Base-by-base conservation (phyloP, 352 stramenopile species). In the Phytophthora fragariae region DNA sequence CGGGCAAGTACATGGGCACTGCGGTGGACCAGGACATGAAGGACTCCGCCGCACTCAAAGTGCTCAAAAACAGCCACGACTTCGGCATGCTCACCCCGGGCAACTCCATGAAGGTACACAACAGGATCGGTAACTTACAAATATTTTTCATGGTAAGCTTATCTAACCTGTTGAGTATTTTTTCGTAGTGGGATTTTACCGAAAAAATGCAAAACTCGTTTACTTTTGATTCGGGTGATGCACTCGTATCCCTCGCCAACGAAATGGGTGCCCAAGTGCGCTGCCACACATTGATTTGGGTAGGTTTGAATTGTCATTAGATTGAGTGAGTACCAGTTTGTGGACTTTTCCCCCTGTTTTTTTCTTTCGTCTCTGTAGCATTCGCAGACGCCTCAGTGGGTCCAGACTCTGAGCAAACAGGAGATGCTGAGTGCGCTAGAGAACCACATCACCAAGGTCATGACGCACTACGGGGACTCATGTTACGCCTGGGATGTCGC, bases 401-500 rank as follows among this genome's bases (percentile, higher is more conserved):
- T 81, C 10, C 65, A 81, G 39, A 59, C 47, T 60, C 60, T 80
- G 15, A 68, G 37, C 29, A 80, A 80, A 33, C 24, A 29, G 1
- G 61, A 77, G 10, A 65, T 80, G 69, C 57, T 80, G 3, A 69
- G 47, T 50, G 74, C 70, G 0, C 49, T 81, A n/a, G 62, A 71
- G 15, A 81, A 78, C 57, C 74, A 81, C 65, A 78, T 81, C 37
- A 77, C 70, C 29, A 64, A 77, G 24, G 70, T 74, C 2, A 77
- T 77, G 65, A 77, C 70, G 0, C 65, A 81, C 57, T 81, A 76
- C 9, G 73, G 73, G 1, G 73, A 81, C 33, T 58, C 65, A 4
- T 81, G 73, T 15, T 81, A 78, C 19, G 74, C 74, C 1, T 78
- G 70, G 70, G 74, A 81, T 15, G 74, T 81, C n/a, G 74, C 72